Evolutionary conservation across 1,284 basidiomycete genomes (phyloP).

Genomic region (Tilletia caries): DNA sequence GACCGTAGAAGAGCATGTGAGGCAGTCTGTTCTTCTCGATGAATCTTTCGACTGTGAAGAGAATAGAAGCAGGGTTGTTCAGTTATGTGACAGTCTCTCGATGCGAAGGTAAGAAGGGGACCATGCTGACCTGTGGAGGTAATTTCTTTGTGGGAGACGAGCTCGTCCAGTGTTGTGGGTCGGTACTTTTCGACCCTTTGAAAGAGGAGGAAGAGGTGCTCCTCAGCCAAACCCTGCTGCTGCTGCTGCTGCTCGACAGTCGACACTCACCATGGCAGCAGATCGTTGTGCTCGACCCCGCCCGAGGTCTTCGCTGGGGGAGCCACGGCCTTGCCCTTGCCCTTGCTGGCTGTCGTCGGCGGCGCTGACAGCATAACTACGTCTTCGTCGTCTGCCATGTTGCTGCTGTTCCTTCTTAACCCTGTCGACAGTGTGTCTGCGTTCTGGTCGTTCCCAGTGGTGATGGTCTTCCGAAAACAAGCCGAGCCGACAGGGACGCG

Average conservation of each 20-base stretch:
- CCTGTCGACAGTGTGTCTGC: no score
- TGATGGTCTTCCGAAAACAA: no score
- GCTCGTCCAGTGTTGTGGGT: slow-evolving; percentile 45
- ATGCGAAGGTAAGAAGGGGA: no score
- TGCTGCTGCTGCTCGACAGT: no score
- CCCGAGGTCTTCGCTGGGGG: background rate
- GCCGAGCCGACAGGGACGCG: no score
- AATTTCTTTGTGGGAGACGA: slow-evolving; percentile 52
- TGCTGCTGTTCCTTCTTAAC: background rate
- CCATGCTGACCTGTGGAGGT: slow-evolving; percentile 35
- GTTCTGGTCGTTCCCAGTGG: no score
- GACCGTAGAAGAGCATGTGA: slow-evolving; percentile 94
- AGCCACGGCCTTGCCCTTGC: background rate
- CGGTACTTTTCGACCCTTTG: slow-evolving; percentile 54
- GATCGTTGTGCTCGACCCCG: slow-evolving; percentile 3
- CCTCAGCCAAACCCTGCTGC: no score
- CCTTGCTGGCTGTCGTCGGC: background rate
- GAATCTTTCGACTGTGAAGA: slow-evolving; percentile 80
- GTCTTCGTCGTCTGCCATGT: background rate
- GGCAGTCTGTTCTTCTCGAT: slow-evolving; percentile 91
- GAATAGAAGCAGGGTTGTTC: background rate
- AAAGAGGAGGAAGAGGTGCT: background rate
- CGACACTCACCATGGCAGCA: background rate
- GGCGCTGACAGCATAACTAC: background rate
- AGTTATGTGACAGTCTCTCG: no score